Evolutionary conservation across 257 asterid genomes (phyloP), one percentile per base, ranked within the genome.

Genomic region (Sherardia arvensis): DNA sequence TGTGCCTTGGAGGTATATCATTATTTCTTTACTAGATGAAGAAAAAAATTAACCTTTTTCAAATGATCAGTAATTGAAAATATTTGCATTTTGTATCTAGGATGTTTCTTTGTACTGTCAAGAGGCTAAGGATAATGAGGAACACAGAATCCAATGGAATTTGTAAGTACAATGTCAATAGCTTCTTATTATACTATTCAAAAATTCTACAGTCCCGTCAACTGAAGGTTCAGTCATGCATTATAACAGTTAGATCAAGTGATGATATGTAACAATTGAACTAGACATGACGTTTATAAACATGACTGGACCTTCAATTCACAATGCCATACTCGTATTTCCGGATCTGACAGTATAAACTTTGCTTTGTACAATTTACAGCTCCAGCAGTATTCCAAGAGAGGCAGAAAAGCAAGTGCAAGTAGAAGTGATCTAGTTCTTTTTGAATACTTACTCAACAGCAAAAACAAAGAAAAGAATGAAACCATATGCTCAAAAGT

Each of bases 111-210:
- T 80, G 61, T 78, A 81, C 94, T 4, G 95, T 80, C 72, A 89
- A 84, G 81, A 84, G 97, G 60, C 91, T 89, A 28, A 77, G 86
- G 70, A 89, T 89, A 81, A 89, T 87, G 97, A 80, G 77, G 73
- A 87, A 85, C 11, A 81, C 94, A 15, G 94, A 86, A 61, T 93
- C 91, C 28, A 87, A 83, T 61, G 95, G 95, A 62, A 88, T 81
- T 22, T 87, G 97, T 87, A 81, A 6, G 80, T 40, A 69, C 80
- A 38, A 70, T 66, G 74, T 78, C 72, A 68, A 62, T 53, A 59
- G 73, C 76, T 22, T 27, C 18, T 15, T 18, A n/a, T 48, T 18
- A 15, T 48, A 17, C 53, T 45, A 40, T 40, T 40, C 7, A 4
- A 32, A 32, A 32, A 32, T 32, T 32, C 34, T 32, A 32, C 34